Conservation (phyloP, 2,329 filamentous ascomycete genomes). For the Lasiodiplodia sp. region DNA sequence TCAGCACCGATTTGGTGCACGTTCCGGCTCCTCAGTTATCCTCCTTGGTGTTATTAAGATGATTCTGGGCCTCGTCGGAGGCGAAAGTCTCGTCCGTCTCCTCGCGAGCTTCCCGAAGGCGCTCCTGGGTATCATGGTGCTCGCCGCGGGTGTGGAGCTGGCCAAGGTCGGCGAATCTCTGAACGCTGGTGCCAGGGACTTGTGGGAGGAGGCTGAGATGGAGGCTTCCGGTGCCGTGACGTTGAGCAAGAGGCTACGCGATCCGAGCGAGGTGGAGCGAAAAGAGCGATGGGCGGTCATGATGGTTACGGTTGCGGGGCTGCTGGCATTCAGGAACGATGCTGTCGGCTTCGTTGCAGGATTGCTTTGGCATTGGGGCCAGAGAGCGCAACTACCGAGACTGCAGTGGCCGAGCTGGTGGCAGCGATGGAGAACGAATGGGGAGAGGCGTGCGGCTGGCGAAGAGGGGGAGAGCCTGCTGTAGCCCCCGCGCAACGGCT, state of each 20-base stretch:
- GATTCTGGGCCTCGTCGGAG: conserved; percentile 73
- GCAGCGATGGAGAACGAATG: not conserved
- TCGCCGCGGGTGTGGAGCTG: conserved; percentile 87
- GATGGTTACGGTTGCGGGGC: conserved; percentile 82
- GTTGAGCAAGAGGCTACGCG: conserved; percentile 55
- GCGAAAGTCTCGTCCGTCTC: conserved; percentile 74
- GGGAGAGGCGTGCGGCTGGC: not conserved
- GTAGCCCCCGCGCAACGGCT: not conserved
- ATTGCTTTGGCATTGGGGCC: conserved; percentile 77
- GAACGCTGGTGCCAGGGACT: conserved; percentile 73
- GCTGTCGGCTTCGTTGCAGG: conserved; percentile 86
- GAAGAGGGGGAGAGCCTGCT: conserved; percentile 16
- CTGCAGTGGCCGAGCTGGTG: conserved; percentile 14
- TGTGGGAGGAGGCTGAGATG: conserved; percentile 53
- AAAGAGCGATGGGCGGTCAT: conserved; percentile 85
- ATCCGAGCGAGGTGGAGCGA: conserved; percentile 71
- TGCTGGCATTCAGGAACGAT: conserved; percentile 89
- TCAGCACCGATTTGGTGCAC: conserved; percentile 89
- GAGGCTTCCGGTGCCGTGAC: conserved; percentile 31
- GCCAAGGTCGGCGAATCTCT: conserved; percentile 84
- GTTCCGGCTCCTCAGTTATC: conserved; percentile 84
- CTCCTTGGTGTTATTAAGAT: conserved; percentile 80
- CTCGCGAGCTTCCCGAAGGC: conserved; percentile 76
- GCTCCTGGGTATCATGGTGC: conserved; percentile 84
- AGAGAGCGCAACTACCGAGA: conserved; percentile 43